These are phyloP conservation scores for Ambrosia hybrid DNA, from an alignment of 140 eudicot species.

Conservation along the genomic window DNA sequence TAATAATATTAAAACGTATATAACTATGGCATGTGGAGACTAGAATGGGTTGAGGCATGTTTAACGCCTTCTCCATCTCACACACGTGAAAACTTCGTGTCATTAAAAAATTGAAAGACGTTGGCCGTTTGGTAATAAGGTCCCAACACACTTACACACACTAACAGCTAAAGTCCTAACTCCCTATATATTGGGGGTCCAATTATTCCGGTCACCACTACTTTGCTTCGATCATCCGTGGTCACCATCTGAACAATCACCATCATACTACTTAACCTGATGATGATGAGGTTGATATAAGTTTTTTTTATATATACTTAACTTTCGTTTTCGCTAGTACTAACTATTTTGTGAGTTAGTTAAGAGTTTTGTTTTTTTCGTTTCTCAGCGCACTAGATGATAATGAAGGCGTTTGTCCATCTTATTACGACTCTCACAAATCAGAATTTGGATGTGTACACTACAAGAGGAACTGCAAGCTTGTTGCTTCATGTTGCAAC, in stretches of 20 bases:
- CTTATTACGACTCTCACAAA: slow-evolving; percentile 59
- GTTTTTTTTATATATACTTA: too few species aligned
- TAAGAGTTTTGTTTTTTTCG: too few species aligned
- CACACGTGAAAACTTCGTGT: too few species aligned
- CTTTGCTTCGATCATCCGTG: background rate
- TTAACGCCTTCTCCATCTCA: background rate
- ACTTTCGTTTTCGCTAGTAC: background rate
- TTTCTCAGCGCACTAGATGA: background rate
- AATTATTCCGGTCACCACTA: too few species aligned
- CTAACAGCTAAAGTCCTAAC: background rate
- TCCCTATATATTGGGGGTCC: background rate
- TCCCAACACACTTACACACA: too few species aligned
- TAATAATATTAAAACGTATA: too few species aligned
- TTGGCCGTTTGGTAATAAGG: too few species aligned
- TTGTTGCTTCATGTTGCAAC: slow-evolving; percentile 43
- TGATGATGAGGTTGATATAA: background rate
- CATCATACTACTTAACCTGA: background rate
- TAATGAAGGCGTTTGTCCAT: slow-evolving; percentile 35
- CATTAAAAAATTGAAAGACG: too few species aligned
- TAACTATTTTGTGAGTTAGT: background rate
- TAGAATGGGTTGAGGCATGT: background rate
- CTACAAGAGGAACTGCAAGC: slow-evolving; percentile 82
- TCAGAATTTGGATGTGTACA: slow-evolving; percentile 78
- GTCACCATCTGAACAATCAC: background rate
- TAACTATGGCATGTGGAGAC: background rate